Conservation (phyloP, 495 filamentous ascomycete species). For the Penicillium paradoxum region DNA sequence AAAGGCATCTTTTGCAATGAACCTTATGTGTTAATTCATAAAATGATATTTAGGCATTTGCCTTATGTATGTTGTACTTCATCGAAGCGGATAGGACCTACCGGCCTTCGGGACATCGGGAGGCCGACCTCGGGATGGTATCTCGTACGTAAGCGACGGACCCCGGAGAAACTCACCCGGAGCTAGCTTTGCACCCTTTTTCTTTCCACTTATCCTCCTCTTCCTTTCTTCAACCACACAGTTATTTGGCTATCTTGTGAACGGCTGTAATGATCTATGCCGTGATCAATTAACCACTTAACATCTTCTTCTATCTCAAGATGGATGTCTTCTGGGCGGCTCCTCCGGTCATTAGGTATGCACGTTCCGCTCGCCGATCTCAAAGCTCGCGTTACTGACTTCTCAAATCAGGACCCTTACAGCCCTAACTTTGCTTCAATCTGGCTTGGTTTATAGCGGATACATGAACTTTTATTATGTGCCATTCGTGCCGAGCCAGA, state of each 20-base stretch:
- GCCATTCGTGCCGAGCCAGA: conserved; percentile 49
- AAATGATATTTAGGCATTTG: too few species aligned
- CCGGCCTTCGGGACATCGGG: background rate
- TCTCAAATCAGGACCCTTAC: conserved; percentile 59
- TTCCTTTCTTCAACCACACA: conserved; percentile 9
- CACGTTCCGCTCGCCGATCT: conserved; percentile 1
- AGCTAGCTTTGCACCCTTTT: conserved; percentile 22
- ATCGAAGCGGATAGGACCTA: background rate
- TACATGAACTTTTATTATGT: conserved; percentile 51
- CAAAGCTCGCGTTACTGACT: conserved; percentile 15
- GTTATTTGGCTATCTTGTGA: conserved; percentile 6
- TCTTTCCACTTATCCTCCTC: conserved; percentile 13
- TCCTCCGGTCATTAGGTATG: conserved; percentile 67
- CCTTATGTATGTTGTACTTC: background rate
- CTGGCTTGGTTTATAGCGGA: conserved; percentile 55
- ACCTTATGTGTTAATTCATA: too few species aligned
- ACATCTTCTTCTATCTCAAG: conserved; percentile 1
- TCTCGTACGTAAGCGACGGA: conserved; percentile 5
- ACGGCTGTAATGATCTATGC: conserved; percentile 9
- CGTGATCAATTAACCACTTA: conserved; percentile 11
- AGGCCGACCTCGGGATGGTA: background rate
- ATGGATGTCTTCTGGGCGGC: conserved; percentile 67
- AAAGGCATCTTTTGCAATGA: too few species aligned
- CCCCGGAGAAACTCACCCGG: conserved; percentile 18
- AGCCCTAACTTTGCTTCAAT: conserved; percentile 59